Evolutionary conservation across 2,329 filamentous ascomycete species (phyloP).

Genomic region (Fusarium caatingaense): DNA sequence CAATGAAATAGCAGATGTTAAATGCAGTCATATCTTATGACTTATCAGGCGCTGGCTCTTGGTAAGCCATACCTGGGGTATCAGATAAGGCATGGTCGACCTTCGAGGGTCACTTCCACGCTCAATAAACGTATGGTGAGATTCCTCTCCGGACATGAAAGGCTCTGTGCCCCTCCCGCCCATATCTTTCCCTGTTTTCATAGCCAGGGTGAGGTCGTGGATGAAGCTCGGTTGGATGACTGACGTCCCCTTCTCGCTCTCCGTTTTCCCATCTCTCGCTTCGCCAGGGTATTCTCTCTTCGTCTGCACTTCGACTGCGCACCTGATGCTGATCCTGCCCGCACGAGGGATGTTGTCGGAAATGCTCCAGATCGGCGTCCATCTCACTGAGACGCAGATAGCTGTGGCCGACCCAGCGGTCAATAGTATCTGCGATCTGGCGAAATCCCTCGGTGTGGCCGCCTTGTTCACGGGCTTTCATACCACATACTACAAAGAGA

Average conservation of each 20-base stretch:
- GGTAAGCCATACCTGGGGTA: constrained; percentile 1
- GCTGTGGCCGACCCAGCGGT: constrained; percentile 68
- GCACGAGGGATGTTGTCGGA: constrained; percentile 50
- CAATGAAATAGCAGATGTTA: background rate
- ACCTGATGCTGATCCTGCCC: constrained; percentile 43
- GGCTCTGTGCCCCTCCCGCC: constrained; percentile 50
- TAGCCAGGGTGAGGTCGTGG: constrained; percentile 31
- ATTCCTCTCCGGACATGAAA: constrained; percentile 40
- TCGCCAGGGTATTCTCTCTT: constrained; percentile 30
- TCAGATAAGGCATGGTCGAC: constrained; percentile 22
- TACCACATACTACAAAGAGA: constrained; percentile 71
- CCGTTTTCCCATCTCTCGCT: constrained; percentile 37
- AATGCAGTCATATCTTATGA: constrained; percentile 12
- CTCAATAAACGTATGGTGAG: constrained; percentile 49
- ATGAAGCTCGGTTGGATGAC: constrained; percentile 35
- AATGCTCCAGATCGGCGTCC: constrained; percentile 70
- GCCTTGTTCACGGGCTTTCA: constrained; percentile 64
- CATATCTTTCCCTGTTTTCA: constrained; percentile 52
- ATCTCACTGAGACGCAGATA: constrained; percentile 68
- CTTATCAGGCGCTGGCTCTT: background rate
- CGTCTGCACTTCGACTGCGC: constrained; percentile 29
- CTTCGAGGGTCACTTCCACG: constrained; percentile 33
- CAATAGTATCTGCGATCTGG: constrained; percentile 69
- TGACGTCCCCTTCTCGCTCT: constrained; percentile 23
- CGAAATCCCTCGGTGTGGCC: constrained; percentile 72